Base-by-base conservation (phyloP, 352 stramenopile genomes). In the Hyphochytrium catenoides region DNA sequence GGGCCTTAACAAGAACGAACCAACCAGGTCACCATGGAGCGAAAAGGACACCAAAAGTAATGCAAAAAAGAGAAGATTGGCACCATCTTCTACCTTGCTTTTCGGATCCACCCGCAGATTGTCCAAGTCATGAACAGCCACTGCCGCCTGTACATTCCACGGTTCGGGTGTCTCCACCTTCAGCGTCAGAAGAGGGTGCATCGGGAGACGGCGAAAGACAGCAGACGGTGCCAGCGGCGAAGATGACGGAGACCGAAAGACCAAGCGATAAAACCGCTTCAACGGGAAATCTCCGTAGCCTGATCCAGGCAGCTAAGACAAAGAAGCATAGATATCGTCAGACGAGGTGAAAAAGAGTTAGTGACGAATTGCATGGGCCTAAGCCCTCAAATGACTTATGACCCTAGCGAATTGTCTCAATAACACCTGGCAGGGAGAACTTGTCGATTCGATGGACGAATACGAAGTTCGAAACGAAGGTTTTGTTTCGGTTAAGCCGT, bases 211-310 rank as follows among this genome's bases (percentile, higher is more conserved):
- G 7, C 48, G 46, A 54, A 94, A 93, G 9, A 57, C 39, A 8
- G 74, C 54, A n/a, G 38, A 64, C 15, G 54, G 50, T 14, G 51
- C 56, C 26, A 47, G 36, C 21, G 51, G 41, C 11, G 54, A 57
- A 7, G 36, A 17, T 42, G 59, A 67, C 42, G 59, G 71, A 23
- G 70, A 55, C 23, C 82, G 32, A 7, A 61, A 81, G 5, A 79
- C 44, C 38, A 89, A 93, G 15, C 76, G 65, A 44, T 93, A 95
- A 51, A 91, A 95, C 5, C 67, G 69, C 50, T 87, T 65, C 3
- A 94, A 47, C 11, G 84, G 84, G 17, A 92, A 70, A 36, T 88
- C 64, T 0, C 51, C 61, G 36, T 87, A 66, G 35, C 90, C 63
- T 8, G 54, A 53, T 0, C 43, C 47, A 18, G 54, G 84, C 32